Conservation (phyloP, 805 yeast genomes). For the Kuraishia cidri region DNA sequence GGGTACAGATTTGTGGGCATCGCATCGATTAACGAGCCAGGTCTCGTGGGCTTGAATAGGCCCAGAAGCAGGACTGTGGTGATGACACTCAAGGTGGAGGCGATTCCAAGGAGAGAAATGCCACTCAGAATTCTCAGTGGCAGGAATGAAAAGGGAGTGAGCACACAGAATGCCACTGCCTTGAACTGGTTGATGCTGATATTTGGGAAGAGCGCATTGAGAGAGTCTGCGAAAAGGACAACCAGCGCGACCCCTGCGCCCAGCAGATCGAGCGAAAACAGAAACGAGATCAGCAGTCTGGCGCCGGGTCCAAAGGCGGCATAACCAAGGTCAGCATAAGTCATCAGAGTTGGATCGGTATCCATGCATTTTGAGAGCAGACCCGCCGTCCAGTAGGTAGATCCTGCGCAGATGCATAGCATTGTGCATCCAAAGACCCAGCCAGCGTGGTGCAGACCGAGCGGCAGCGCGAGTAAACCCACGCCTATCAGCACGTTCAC, state of each 20-base stretch:
- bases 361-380: conserved; percentile 69
- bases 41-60: conserved; percentile 24
- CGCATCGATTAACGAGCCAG: conserved; percentile 46
- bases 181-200: conserved; percentile 51
- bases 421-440: conserved; percentile 57
- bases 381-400: conserved; percentile 73
- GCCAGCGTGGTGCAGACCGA: conserved; percentile 57
- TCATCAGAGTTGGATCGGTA: conserved; percentile 70
- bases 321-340: conserved; percentile 84
- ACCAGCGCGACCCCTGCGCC: conserved; percentile 80
- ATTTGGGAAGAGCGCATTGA: conserved; percentile 56
- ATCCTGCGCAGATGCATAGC: conserved; percentile 48
- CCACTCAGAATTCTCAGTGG: conserved; percentile 47
- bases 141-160: conserved; percentile 72
- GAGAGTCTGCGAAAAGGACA: conserved; percentile 79
- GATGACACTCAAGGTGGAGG: conserved; percentile 43
- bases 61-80: conserved; percentile 40
- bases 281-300: conserved; percentile 58
- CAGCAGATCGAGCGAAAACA: conserved; percentile 69
- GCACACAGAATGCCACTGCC: conserved; percentile 52
- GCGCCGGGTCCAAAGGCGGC: conserved; percentile 80
- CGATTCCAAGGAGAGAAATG: conserved; percentile 47
- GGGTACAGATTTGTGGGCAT: conserved; percentile 36
- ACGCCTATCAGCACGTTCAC: conserved; percentile 62
- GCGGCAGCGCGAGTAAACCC: conserved; percentile 58